phyloP scores from a whole-genome alignment of 768 basidiomycete species.

The Sarcodon aspratus region DNA sequence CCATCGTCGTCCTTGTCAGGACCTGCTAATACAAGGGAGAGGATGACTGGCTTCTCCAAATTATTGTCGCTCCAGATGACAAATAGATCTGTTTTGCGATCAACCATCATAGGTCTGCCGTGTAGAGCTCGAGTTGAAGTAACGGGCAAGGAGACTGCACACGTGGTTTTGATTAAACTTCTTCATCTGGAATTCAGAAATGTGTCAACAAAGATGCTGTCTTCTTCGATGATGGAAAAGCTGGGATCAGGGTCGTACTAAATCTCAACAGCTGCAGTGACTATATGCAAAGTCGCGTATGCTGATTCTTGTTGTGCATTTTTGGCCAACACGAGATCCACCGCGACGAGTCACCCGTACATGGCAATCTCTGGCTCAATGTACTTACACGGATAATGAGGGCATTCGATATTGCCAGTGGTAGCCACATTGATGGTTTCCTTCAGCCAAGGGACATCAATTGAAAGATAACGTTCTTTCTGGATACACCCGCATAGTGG shows the following conservation, averaged over 20 bases:
- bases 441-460: slow-evolving; percentile 97
- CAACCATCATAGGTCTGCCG: slow-evolving; percentile 96
- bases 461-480: slow-evolving; percentile 99
- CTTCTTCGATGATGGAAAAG: slow-evolving; percentile 93
- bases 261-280: slow-evolving; percentile 92
- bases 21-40: slow-evolving; percentile 83
- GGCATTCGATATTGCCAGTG: slow-evolving; percentile 99
- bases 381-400: slow-evolving; percentile 86
- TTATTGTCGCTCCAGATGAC: slow-evolving; percentile 99
- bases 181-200: slow-evolving; percentile 99
- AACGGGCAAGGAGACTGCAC: slow-evolving; percentile 97
- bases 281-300: slow-evolving; percentile 85
- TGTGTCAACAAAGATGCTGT: slow-evolving; percentile 89
- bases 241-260: slow-evolving; percentile 94
- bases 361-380: slow-evolving; percentile 61
- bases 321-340: slow-evolving; percentile 58
- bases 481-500: slow-evolving; percentile 99
- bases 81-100: slow-evolving; percentile 92
- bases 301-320: slow-evolving; percentile 88
- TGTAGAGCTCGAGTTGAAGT: slow-evolving; percentile 90
- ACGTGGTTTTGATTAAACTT: slow-evolving; percentile 82
- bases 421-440: slow-evolving; percentile 99
- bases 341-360: too few relatives aligned
- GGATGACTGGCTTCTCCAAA: slow-evolving; percentile 93
- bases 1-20: slow-evolving; percentile 82